phyloP scores from a whole-genome alignment of 345 rosid genomes.

The Streptanthus diversifolius region DNA sequence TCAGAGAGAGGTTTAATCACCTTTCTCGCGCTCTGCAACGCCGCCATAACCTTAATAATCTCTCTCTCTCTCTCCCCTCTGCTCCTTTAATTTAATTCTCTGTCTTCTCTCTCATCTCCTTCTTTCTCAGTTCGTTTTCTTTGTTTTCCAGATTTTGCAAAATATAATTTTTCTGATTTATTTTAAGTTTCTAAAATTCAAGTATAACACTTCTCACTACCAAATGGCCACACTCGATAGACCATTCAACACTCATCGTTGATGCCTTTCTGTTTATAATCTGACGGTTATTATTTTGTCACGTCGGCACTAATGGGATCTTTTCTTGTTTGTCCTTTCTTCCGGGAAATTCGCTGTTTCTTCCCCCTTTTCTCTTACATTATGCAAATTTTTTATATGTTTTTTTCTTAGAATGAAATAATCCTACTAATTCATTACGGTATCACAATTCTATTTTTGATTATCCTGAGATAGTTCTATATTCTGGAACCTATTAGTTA shows the following conservation, averaged over 20 bases:
- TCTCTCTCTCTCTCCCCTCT: conserved; percentile 34
- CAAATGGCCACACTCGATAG: neutral
- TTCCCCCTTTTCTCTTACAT: neutral
- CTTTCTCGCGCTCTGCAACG: conserved; percentile 58
- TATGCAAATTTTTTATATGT: neutral
- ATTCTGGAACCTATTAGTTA: conserved; percentile 19
- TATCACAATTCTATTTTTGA: conserved; percentile 4
- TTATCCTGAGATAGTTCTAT: conserved; percentile 22
- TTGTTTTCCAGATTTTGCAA: conserved; percentile 30
- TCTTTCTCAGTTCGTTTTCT: conserved; percentile 18
- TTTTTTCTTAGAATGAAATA: neutral
- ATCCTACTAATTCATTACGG: neutral
- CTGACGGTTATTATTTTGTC: conserved; percentile 15
- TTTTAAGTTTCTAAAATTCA: neutral
- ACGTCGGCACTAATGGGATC: conserved; percentile 34
- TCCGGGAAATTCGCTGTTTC: conserved; percentile 47
- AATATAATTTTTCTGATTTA: neutral
- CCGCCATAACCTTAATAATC: conserved; percentile 60
- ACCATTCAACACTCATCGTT: conserved; percentile 13
- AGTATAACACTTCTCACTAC: neutral
- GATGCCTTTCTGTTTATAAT: conserved; percentile 21
- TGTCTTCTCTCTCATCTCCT: conserved; percentile 37
- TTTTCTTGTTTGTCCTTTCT: conserved; percentile 29
- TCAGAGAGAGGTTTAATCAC: conserved; percentile 32
- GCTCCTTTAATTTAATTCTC: conserved; percentile 41